Evolutionary conservation across 2,329 filamentous ascomycete species (phyloP), one percentile per base, ranked within the genome.

Genomic region (Fusarium oxysporum): DNA sequence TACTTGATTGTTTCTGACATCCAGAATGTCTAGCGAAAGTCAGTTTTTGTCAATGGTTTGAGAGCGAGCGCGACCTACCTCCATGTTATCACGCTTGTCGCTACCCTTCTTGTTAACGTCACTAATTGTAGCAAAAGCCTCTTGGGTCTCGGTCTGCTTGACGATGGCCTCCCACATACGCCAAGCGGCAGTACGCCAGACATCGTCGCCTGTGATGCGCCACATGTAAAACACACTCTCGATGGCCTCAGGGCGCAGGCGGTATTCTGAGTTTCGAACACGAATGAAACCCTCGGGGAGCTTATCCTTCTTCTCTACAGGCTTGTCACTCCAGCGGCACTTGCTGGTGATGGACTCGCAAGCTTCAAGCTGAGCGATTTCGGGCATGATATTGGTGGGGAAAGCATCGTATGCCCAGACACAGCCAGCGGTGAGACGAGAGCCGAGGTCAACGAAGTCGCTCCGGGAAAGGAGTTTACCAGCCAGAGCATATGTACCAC

Each of bases 1-100:
- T 94, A 94, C 81, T 94, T 95, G 73, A 93, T 81, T 44, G 92
- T 95, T 84, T 95, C 92, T 6, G 90, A 90, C 75, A 93, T 84
- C 91, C 92, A 95, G 78, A 93, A 94, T 60, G 86, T 87, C 84
- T 86, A 53, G 33, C 35, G 30, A 45, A 33, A 47, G 63, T 78
- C 40, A 79, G 74, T 41, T 41, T 43, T 41, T 21, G 37, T 63
- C 21, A 44, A 13, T 21, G 8, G 6, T 41, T 33, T 14, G 19
- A 28, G 25, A 33, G 16, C 28, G n/a, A 9, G 13, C 12, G 9
- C 3, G 58, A 82, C 83, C 79, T 85, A 65, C 67, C 81, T 93
- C 90, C 89, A 92, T 91, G n/a, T 86, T 86, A 77, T 94, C 91
- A 40, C 83, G 79, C 71, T 83, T 82, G 8, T 74, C 72, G 10